Base-by-base conservation (phyloP, 208 protist species). In the Endotrypanum monterogeii region DNA sequence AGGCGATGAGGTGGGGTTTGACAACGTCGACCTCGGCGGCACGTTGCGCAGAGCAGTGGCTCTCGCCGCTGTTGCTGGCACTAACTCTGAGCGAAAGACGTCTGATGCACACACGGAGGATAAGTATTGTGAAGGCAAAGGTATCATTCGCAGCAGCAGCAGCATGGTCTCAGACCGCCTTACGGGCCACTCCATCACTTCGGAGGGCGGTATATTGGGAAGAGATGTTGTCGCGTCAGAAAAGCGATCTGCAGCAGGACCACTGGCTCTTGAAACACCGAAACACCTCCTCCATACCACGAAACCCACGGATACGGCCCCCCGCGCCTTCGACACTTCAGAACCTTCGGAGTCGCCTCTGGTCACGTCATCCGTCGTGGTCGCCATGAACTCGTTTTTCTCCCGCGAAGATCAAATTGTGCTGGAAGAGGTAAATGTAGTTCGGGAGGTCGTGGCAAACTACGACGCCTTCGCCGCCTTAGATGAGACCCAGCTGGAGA, bases 401-500 rank as follows among this genome's bases (percentile, higher is more conserved):
- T 78, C 65, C 30, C 71, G 61, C 18, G 80, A 84, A 57, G 73
- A 58, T 39, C 25, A 57, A 1, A 61, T 82, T 25, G 61, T 73
- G n/a, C 73, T 77, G 48, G 83, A 84, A 41, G 92, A 96, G 71
- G n/a, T 91, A 14, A 61, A 79, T 37, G 48, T 54, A 9, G 65
- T 93, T 57, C 80, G 89, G n/a, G 78, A 94, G 50, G 77, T 78
- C 25, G 61, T 92, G 48, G 35, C 61, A 32, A 41, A 67, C 75
- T 90, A 85, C 76, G 82, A 91, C 32, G 77, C 77, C 55, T 96
- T 97, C 66, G 77, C 75, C 57, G 71, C 79, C 14, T 75, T 93
- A 55, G 85, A 87, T 58, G 80, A 87, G 57, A 89, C 79, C 8
- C 90, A 94, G 75, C 55, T 89, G 32, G 88, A 94, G 77, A 78